Base-by-base conservation (phyloP, 768 basidiomycete genomes). In the Suillus brevipes region DNA sequence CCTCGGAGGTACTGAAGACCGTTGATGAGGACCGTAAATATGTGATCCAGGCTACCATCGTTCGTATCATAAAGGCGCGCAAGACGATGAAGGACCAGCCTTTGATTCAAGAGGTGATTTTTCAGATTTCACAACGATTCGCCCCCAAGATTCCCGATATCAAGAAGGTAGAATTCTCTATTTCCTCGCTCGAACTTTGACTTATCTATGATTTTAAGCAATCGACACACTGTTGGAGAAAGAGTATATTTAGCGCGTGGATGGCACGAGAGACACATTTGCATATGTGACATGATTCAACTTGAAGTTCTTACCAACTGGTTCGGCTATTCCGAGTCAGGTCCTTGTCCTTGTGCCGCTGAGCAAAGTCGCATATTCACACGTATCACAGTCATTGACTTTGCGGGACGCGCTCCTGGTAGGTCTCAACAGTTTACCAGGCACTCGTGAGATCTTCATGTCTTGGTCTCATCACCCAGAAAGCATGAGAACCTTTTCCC, bases 11-110 rank as follows among this genome's bases (percentile, higher is more conserved):
- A 12, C 80, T 97, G 73, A 95, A 95, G 83, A 92, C 89, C 7
- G 95, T 98, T 6, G 97, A 97, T 69, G 96, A 98, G 78, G 97
- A 99, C 73, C 88, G 97, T 65, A 97, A 97, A 84, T 92, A 96
- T 71, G 89, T 95, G 65, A 95, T 97, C 62, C 96, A 98, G 75
- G 94, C 95, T 12, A 95, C 92, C 49, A 94, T 97, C 69, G 95
- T 97, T 59, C 89, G 94, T 57, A 93, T 97, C 75, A 96, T 96
- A 94, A 96, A 96, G 79, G 93, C 94, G 34, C 87, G 94, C 40
- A 95, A 95, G 85, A 91, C 90, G 67, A 91, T 96, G 89, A 96
- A 95, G 84, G 94, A 95, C 78, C 93, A 96, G 72, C 83, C 88
- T 0, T 77, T 96, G 70, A 94, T 96, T 68, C 89, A 90, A 72